Percentiles rank a stretch among this genome's conserved stretches.
These are phyloP conservation scores for Cytidiella melzeri DNA, from an alignment of 768 basidiomycete species.

Conservation along the genomic window DNA sequence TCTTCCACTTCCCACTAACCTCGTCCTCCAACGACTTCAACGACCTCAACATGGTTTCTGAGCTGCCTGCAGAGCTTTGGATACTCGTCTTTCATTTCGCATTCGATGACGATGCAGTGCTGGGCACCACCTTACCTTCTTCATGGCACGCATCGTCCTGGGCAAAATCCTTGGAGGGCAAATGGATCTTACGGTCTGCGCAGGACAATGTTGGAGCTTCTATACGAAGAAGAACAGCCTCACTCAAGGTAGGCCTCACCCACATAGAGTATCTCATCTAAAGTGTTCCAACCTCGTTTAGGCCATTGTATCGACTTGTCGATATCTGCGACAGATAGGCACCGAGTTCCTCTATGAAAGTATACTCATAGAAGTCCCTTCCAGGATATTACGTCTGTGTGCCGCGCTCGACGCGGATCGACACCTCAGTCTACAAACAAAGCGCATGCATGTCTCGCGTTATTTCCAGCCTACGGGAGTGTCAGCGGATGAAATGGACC, in stretches of 20 bases:
- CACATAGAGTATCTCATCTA: neutral
- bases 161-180: slow-evolving; percentile 42
- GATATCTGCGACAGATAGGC: slow-evolving; percentile 53
- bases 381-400: slow-evolving; percentile 47
- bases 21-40: neutral
- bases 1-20: neutral
- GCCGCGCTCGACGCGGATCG: slow-evolving; percentile 44
- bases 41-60: slow-evolving; percentile 13
- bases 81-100: slow-evolving; percentile 65
- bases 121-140: slow-evolving; percentile 54
- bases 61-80: slow-evolving; percentile 67
- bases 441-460: slow-evolving; percentile 62
- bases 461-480: slow-evolving; percentile 37
- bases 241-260: slow-evolving; percentile 58
- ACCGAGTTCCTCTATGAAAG: slow-evolving; percentile 64
- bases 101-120: slow-evolving; percentile 63
- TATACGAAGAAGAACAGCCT: slow-evolving; percentile 56
- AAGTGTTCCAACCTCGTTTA: slow-evolving; percentile 20
- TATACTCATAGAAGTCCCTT: slow-evolving; percentile 59
- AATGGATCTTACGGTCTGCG: slow-evolving; percentile 58
- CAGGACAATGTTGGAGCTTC: slow-evolving; percentile 51
- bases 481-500: slow-evolving; percentile 43
- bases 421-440: slow-evolving; percentile 65
- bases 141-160: slow-evolving; percentile 60
- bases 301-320: slow-evolving; percentile 67